A percentile compares a stretch with the other conserved stretches of the same genome.
phyloP scores from a whole-genome alignment of 139 green algal genomes.

The Helicosporidium sp. region DNA sequence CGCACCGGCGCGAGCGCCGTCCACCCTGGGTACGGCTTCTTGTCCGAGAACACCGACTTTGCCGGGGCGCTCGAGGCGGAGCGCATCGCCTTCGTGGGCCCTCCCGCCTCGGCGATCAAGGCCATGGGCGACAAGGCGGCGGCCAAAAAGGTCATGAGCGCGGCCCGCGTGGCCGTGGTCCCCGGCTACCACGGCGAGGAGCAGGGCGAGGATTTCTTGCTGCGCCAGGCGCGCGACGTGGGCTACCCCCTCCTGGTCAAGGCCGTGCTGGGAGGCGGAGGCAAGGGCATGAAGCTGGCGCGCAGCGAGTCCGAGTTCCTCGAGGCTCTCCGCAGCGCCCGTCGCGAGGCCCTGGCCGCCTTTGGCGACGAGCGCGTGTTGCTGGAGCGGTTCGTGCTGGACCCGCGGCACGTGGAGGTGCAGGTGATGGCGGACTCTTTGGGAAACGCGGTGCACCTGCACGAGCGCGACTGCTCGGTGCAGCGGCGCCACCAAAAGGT shows the following conservation, averaged over 20 bases:
- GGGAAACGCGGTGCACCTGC: slow-evolving; percentile 49
- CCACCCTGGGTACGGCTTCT: slow-evolving; percentile 73
- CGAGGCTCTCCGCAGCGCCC: slow-evolving; percentile 35
- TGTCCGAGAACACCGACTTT: slow-evolving; percentile 51
- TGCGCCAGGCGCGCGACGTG: slow-evolving; percentile 27
- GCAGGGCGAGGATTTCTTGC: slow-evolving; percentile 23
- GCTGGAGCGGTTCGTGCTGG: slow-evolving; percentile 55
- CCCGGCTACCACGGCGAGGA: slow-evolving; percentile 61
- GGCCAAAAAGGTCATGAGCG: slow-evolving; percentile 53
- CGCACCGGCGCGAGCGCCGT: slow-evolving; percentile 34
- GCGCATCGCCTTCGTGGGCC: slow-evolving; percentile 52
- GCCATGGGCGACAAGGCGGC: slow-evolving; percentile 49
- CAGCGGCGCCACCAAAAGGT: slow-evolving; percentile 70
- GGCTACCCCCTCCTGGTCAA: slow-evolving; percentile 75
- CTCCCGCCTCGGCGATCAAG: slow-evolving; percentile 38
- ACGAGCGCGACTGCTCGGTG: slow-evolving; percentile 65
- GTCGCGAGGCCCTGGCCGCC: slow-evolving; percentile 39
- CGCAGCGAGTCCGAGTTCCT: slow-evolving; percentile 6
- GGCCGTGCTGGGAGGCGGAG: slow-evolving; percentile 58
- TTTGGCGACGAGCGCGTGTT: slow-evolving; percentile 65
- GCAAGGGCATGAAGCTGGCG: slow-evolving; percentile 80
- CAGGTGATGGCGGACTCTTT: slow-evolving; percentile 58
- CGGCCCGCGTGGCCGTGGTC: slow-evolving; percentile 61
- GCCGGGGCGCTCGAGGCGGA: slow-evolving; percentile 26
- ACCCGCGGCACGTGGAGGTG: slow-evolving; percentile 63